These are phyloP conservation scores for Trichoderma hamatum DNA, from an alignment of 2,329 filamentous ascomycete species.

Conservation along the genomic window DNA sequence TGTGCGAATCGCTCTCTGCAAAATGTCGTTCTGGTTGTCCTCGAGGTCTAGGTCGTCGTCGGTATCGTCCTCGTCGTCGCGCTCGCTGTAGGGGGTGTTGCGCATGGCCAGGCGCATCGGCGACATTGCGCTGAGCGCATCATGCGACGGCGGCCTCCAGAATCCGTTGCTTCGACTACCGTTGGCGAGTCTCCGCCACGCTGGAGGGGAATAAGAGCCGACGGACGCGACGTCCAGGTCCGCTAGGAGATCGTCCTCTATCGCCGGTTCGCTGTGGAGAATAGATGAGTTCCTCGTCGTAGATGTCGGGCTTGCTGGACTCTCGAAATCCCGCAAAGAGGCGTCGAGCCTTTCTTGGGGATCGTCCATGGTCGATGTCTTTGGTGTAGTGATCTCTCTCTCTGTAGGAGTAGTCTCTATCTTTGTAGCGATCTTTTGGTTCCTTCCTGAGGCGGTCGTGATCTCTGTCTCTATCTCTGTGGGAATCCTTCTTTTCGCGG, in stretches of 20 bases:
- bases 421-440: conserved; percentile 22
- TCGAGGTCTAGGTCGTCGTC: conserved; percentile 33
- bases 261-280: conserved; percentile 41
- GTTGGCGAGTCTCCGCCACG: conserved; percentile 64
- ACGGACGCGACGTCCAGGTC: conserved; percentile 52
- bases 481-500: conserved; percentile 33
- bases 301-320: conserved; percentile 45
- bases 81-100: conserved; percentile 32
- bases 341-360: conserved; percentile 50
- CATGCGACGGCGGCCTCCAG: conserved; percentile 58
- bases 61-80: conserved; percentile 38
- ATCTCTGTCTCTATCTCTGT: not conserved
- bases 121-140: conserved; percentile 54
- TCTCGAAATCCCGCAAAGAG: conserved; percentile 59
- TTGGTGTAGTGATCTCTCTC: conserved; percentile 16
- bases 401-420: conserved; percentile 18
- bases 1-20: conserved; percentile 58
- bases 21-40: conserved; percentile 39
- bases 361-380: conserved; percentile 37
- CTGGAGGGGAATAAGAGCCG: conserved; percentile 63
- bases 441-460: conserved; percentile 20
- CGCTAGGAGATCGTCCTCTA: conserved; percentile 45
- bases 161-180: conserved; percentile 61
- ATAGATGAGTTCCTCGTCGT: conserved; percentile 39
- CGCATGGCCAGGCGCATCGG: conserved; percentile 31